Conservation (phyloP, 1,284 basidiomycete genomes). For the Afroboletus lepidellus region DNA sequence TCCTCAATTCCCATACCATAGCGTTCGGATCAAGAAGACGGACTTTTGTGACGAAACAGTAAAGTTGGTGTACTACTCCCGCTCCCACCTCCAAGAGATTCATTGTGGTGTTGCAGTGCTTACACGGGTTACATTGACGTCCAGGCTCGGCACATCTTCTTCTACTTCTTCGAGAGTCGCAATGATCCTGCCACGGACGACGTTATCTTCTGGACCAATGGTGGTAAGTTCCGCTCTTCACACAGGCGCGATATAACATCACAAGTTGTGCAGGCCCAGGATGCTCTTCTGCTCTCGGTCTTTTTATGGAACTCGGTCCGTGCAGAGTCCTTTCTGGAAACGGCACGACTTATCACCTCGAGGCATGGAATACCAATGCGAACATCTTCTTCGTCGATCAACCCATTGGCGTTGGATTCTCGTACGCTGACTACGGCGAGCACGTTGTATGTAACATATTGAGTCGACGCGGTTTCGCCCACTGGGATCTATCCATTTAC, state of each 20-base stretch:
- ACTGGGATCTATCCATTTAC: neutral
- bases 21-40: constrained; percentile 51
- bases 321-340: constrained; percentile 34
- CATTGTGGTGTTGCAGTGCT: constrained; percentile 42
- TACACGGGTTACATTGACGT: constrained; percentile 69
- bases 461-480: neutral
- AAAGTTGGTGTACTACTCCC: constrained; percentile 34
- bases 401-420: constrained; percentile 69
- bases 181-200: constrained; percentile 64
- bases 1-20: constrained; percentile 52
- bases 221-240: constrained; percentile 27
- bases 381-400: constrained; percentile 69
- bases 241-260: constrained; percentile 26
- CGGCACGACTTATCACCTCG: constrained; percentile 50
- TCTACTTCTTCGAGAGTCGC: constrained; percentile 86
- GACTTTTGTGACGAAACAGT: constrained; percentile 30
- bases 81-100: constrained; percentile 40
- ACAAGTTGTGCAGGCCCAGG: constrained; percentile 21
- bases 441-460: constrained; percentile 37
- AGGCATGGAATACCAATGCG: constrained; percentile 62
- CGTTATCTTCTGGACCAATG: constrained; percentile 61
- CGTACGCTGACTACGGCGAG: constrained; percentile 63
- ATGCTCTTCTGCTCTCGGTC: constrained; percentile 28
- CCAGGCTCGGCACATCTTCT: constrained; percentile 60
- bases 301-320: constrained; percentile 44